Evolutionary conservation across 2,329 filamentous ascomycete species (phyloP).

Genomic region (Hirsutella thompsonii): DNA sequence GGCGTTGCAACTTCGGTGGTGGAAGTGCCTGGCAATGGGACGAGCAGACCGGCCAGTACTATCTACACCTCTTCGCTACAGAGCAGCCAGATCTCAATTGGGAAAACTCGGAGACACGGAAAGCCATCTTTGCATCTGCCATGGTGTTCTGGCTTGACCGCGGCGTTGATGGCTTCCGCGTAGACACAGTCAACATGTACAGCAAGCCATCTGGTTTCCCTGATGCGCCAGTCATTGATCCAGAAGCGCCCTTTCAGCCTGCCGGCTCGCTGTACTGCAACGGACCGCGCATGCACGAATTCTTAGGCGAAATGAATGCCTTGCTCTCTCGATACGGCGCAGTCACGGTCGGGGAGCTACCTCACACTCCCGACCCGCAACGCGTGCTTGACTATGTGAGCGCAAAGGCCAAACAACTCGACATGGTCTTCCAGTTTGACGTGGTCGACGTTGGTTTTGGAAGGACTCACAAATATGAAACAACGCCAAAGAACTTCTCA

Average conservation of each 20-base stretch:
- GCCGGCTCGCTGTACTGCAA: constrained; percentile 49
- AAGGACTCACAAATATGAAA: constrained; percentile 37
- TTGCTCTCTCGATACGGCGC: constrained; percentile 47
- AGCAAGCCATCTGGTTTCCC: constrained; percentile 47
- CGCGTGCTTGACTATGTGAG: constrained; percentile 48
- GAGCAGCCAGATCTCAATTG: constrained; percentile 81
- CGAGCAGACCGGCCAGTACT: constrained; percentile 60
- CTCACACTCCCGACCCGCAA: constrained; percentile 43
- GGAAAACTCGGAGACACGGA: constrained; percentile 55
- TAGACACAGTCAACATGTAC: constrained; percentile 64
- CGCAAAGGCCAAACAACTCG: constrained; percentile 43
- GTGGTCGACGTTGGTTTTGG: constrained; percentile 48
- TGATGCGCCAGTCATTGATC: constrained; percentile 42
- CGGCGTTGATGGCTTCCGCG: constrained; percentile 61
- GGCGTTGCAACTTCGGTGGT: constrained; percentile 48
- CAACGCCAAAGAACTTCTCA: constrained; percentile 27
- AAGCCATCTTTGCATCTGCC: constrained; percentile 56
- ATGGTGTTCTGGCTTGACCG: constrained; percentile 71
- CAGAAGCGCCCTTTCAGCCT: constrained; percentile 33
- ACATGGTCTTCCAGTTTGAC: constrained; percentile 60
- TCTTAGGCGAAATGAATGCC: constrained; percentile 50
- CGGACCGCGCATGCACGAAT: constrained; percentile 57
- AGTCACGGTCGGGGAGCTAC: constrained; percentile 61
- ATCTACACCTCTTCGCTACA: constrained; percentile 61
- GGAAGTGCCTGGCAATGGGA: constrained; percentile 59